Base-by-base conservation (phyloP, 2,329 filamentous ascomycete genomes). In the Calonectria pteridis region DNA sequence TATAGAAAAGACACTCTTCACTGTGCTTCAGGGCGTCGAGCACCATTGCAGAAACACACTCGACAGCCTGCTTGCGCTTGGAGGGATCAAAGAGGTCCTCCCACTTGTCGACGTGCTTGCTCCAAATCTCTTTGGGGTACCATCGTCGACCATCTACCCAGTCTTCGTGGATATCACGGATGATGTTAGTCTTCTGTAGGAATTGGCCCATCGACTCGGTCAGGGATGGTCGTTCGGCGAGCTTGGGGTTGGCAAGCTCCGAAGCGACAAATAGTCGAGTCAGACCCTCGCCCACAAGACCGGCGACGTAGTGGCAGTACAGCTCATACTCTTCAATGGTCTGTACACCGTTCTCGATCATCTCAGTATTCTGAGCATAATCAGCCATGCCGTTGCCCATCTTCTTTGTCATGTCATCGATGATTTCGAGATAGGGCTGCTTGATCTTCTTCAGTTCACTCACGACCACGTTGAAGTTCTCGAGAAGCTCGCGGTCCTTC, bases 331-430 rank as follows among this genome's bases (percentile, higher is more conserved):
- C 96, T 67, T 93, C 90, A 79, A 98, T 87, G 0, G 94, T 96
- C 82, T 95, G 90, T 73, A 98, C 93, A 62, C 95, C 95, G 73
- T 95, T 92, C 77, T 91, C 87, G 80, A 95, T 95, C 85, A 94
- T 90, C 80, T 97, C 94, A 18, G 94, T 93, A 80, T 97, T 97
- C 78, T 94, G 89, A 50, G 91, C 94, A 84, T 98, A 99, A 86
- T 99, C 96, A 33, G 97, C 97, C 97, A 99, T 99, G 78, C 97
- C 97, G 82, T 98, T 96, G 76, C 96, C 96, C 97, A 99, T 99
- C 86, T 95, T 94, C 82, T 93, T 88, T 37, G 95, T 95, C 82
- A 98, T 98, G 80, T 98, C 96, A 85, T 93, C 93, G 85, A 99
- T 97, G 82, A 98, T 96, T 9, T 89, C 91, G 84, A 90, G 91